Percentiles rank a stretch among this genome's conserved stretches.
Conservation (phyloP, 2,329 filamentous ascomycete genomes). For the Botrytis galanthina region DNA sequence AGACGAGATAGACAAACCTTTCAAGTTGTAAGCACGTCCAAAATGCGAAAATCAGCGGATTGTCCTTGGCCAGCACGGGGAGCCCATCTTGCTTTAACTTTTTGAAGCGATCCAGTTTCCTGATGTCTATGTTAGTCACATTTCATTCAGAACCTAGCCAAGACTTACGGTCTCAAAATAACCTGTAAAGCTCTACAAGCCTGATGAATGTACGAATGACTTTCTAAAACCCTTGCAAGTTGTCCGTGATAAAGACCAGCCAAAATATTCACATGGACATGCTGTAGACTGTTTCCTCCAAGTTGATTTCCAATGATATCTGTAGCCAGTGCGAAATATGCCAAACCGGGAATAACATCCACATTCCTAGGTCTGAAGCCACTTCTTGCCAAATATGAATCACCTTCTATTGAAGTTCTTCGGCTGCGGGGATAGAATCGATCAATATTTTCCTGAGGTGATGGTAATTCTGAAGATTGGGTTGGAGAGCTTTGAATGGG, state of each 20-base stretch:
- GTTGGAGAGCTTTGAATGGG: constrained; percentile 56
- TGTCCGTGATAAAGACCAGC: constrained; percentile 89
- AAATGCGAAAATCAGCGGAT: constrained; percentile 72
- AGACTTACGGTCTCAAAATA: constrained; percentile 63
- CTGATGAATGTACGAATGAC: constrained; percentile 61
- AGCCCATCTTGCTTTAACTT: constrained; percentile 39
- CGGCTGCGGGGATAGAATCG: constrained; percentile 42
- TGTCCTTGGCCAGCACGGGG: constrained; percentile 44
- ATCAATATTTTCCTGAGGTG: constrained; percentile 48
- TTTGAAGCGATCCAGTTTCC: constrained; percentile 41
- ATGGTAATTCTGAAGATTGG: constrained; percentile 46
- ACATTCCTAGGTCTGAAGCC: constrained; percentile 56
- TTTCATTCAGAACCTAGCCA: constrained; percentile 1
- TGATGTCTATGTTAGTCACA: constrained; percentile 22
- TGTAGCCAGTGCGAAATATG: constrained; percentile 83
- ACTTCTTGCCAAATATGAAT: constrained; percentile 27
- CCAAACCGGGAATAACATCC: constrained; percentile 82
- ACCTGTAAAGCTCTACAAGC: constrained; percentile 62
- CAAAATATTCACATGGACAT: constrained; percentile 81
- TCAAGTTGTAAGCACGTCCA: constrained; percentile 95
- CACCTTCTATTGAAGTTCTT: constrained; percentile 50
- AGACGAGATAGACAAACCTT: constrained; percentile 54
- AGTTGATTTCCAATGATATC: constrained; percentile 81
- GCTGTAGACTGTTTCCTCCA: constrained; percentile 76
- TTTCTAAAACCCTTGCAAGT: constrained; percentile 81